Conservation (phyloP, 805 yeast species). For the Wickerhamiella kurtzmanii region DNA sequence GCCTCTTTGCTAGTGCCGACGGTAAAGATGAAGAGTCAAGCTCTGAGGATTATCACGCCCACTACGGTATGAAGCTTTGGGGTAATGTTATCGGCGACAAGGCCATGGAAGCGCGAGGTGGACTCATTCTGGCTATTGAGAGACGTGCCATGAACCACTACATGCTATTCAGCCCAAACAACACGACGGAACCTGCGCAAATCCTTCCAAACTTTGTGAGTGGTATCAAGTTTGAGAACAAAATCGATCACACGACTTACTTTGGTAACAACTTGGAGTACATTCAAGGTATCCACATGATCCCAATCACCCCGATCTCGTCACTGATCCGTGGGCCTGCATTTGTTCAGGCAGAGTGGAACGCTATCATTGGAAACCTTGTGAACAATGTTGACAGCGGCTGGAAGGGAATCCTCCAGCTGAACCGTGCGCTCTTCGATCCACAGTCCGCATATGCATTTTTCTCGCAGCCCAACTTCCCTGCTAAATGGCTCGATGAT, state of each 20-base stretch:
- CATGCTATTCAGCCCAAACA: slow-evolving; percentile 38
- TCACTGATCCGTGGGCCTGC: slow-evolving; percentile 39
- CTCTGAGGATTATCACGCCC: slow-evolving; percentile 61
- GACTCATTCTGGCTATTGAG: slow-evolving; percentile 47
- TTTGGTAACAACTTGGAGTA: slow-evolving; percentile 53
- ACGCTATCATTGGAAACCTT: slow-evolving; percentile 31
- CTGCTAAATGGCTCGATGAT: slow-evolving; percentile 43
- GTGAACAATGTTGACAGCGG: slow-evolving; percentile 37
- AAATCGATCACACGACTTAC: slow-evolving; percentile 60
- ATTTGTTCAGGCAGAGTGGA: slow-evolving; percentile 47
- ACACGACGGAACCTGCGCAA: slow-evolving; percentile 39
- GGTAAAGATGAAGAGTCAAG: slow-evolving; percentile 64
- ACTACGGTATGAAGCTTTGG: slow-evolving; percentile 64
- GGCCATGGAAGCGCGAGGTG: slow-evolving; percentile 43
- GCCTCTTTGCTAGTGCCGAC: slow-evolving; percentile 48
- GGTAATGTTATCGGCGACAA: slow-evolving; percentile 43
- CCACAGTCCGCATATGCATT: slow-evolving; percentile 48
- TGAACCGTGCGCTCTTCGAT: slow-evolving; percentile 57
- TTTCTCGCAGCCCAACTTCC: slow-evolving; percentile 41
- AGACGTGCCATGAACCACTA: slow-evolving; percentile 42
- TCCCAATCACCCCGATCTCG: slow-evolving; percentile 56
- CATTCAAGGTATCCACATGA: slow-evolving; percentile 72
- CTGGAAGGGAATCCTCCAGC: slow-evolving; percentile 55
- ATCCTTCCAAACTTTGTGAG: slow-evolving; percentile 51
- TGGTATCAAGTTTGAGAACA: slow-evolving; percentile 70